phyloP scores from a whole-genome alignment of 495 filamentous ascomycete species.

The Jackrogersella multiformis region DNA sequence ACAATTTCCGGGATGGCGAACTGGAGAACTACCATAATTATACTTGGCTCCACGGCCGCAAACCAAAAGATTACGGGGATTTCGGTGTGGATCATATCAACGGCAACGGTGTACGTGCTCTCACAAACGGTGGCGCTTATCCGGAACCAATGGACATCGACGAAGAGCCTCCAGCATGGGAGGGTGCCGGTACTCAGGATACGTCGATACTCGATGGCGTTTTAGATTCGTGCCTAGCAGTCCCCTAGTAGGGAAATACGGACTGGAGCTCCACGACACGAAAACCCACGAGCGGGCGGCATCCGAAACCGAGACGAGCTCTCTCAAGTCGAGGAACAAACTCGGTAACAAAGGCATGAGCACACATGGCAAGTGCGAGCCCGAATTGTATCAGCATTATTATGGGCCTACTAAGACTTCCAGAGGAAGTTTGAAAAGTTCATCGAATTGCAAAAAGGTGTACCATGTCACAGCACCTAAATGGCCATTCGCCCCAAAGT shows the following conservation, averaged over 20 bases:
- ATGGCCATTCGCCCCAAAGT: neutral
- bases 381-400: neutral
- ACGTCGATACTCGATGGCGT: conserved; percentile 70
- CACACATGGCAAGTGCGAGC: neutral
- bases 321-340: no score
- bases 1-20: conserved; percentile 78
- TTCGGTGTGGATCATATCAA: conserved; percentile 49
- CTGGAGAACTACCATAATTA: conserved; percentile 69
- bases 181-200: conserved; percentile 71
- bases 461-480: neutral
- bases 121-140: conserved; percentile 51
- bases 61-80: conserved; percentile 46
- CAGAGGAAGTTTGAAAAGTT: neutral
- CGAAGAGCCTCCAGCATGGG: conserved; percentile 73
- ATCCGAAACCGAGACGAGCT: neutral
- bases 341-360: no score
- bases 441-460: neutral
- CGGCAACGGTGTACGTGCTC: conserved; percentile 31
- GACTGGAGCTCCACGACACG: neutral
- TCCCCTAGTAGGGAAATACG: conserved; percentile 32
- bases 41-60: conserved; percentile 53
- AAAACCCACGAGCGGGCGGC: conserved; percentile 3
- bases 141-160: conserved; percentile 72
- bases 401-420: neutral
- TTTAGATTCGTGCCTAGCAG: conserved; percentile 67